Conservation (phyloP, 139 green algal species). For the Micromonas commoda region DNA sequence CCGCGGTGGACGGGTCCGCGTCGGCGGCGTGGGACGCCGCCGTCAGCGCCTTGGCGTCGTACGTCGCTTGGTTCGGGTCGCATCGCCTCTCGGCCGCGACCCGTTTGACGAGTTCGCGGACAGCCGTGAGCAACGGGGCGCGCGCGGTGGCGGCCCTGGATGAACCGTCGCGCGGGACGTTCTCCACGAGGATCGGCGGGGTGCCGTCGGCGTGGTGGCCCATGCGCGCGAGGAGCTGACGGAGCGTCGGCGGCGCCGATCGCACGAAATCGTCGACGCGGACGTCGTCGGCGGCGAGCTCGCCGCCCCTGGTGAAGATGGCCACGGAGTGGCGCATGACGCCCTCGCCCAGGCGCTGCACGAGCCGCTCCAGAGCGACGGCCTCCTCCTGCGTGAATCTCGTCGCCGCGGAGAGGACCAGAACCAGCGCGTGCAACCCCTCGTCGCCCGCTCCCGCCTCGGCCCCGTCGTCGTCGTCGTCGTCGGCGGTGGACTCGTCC, state of each 20-base stretch:
- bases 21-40: not conserved
- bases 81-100: not conserved
- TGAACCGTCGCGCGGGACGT: not conserved
- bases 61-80: too few relatives aligned
- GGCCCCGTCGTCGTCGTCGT: not conserved
- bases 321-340: not conserved
- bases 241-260: not conserved
- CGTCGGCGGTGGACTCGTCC: not conserved
- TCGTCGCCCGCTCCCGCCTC: too few relatives aligned
- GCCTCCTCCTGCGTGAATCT: constrained; percentile 18
- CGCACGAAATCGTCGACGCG: not conserved
- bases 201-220: not conserved
- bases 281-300: not conserved
- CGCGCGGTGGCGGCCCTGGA: not conserved
- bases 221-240: not conserved
- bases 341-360: not conserved
- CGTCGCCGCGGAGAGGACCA: not conserved
- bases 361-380: not conserved
- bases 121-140: not conserved
- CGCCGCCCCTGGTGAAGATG: not conserved
- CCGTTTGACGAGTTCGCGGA: not conserved
- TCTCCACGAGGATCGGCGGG: not conserved
- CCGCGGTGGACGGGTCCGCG: not conserved
- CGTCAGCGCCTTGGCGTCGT: not conserved
- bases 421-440: constrained; percentile 1